Conservation (phyloP, 1,284 basidiomycete genomes). For the Marasmius fiardii region DNA sequence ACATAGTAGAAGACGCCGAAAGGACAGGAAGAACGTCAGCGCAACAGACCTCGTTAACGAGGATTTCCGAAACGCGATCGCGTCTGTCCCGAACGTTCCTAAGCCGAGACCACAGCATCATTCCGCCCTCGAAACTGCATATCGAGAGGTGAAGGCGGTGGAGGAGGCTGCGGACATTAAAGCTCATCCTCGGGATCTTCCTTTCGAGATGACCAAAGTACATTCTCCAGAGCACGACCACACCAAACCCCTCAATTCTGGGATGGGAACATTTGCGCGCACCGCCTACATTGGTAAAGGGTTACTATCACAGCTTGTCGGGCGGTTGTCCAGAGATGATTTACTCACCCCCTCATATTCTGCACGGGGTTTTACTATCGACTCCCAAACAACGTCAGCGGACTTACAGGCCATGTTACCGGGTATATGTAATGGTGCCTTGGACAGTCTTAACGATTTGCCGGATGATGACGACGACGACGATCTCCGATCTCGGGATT, state of each 20-base stretch:
- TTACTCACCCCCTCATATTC: conserved; percentile 3
- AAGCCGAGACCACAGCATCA: not conserved
- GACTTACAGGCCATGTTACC: conserved; percentile 38
- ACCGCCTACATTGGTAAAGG: conserved; percentile 55
- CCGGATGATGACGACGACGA: conserved; percentile 27
- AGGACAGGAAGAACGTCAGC: not conserved
- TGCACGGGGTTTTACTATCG: conserved; percentile 37
- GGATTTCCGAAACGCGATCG: not conserved
- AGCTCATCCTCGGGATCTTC: not conserved
- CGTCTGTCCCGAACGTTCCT: not conserved
- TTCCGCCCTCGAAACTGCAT: not conserved
- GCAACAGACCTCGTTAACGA: not conserved
- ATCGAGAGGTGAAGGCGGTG: not conserved
- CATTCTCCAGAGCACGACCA: conserved; percentile 25
- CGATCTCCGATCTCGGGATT: conserved; percentile 28
- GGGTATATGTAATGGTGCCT: conserved; percentile 40
- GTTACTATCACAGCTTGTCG: conserved; percentile 51
- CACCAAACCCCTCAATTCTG: conserved; percentile 44
- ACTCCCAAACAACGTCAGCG: conserved; percentile 32
- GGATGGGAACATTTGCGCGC: conserved; percentile 44
- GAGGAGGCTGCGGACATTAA: not conserved
- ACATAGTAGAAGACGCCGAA: not conserved
- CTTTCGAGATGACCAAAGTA: not conserved
- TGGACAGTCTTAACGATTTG: conserved; percentile 32
- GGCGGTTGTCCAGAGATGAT: conserved; percentile 19